Conservation (phyloP, 768 basidiomycete species). For the Rhizopogon vinicolor region DNA sequence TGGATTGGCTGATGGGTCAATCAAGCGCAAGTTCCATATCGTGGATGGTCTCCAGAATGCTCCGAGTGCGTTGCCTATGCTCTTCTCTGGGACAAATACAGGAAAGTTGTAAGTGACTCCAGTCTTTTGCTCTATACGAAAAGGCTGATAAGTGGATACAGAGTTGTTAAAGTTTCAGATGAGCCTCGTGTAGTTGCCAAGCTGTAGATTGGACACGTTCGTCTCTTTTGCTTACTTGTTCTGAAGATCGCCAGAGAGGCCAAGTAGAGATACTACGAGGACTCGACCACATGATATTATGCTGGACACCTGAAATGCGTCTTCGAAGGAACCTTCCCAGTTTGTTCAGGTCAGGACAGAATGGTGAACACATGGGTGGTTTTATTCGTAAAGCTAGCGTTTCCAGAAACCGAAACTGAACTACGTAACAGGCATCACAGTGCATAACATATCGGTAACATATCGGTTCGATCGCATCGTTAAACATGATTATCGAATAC, state of each 20-base stretch:
- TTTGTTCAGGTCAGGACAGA: background rate
- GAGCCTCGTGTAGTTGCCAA: conserved; percentile 19
- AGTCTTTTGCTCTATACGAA: background rate
- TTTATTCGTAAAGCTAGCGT: background rate
- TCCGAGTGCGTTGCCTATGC: conserved; percentile 60
- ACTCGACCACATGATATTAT: too few relatives aligned
- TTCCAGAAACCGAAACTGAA: background rate
- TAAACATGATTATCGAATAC: conserved; percentile 7
- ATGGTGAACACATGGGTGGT: background rate
- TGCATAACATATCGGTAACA: background rate
- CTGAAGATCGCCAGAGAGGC: too few relatives aligned
- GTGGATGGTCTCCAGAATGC: conserved; percentile 73
- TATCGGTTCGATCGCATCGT: too few relatives aligned
- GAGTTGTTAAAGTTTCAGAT: conserved; percentile 56
- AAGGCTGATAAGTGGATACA: conserved; percentile 19
- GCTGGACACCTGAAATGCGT: background rate
- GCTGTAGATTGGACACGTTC: background rate
- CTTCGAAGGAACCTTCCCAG: background rate
- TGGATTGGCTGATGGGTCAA: conserved; percentile 60
- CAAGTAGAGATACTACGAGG: too few relatives aligned
- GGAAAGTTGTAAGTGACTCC: conserved; percentile 57
- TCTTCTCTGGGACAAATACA: conserved; percentile 74
- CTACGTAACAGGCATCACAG: background rate
- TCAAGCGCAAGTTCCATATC: conserved; percentile 79
- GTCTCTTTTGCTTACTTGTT: too few relatives aligned